Evolutionary conservation across 1,139 yeast genomes (phyloP).

Genomic region (Yamadazyma siamensis): DNA sequence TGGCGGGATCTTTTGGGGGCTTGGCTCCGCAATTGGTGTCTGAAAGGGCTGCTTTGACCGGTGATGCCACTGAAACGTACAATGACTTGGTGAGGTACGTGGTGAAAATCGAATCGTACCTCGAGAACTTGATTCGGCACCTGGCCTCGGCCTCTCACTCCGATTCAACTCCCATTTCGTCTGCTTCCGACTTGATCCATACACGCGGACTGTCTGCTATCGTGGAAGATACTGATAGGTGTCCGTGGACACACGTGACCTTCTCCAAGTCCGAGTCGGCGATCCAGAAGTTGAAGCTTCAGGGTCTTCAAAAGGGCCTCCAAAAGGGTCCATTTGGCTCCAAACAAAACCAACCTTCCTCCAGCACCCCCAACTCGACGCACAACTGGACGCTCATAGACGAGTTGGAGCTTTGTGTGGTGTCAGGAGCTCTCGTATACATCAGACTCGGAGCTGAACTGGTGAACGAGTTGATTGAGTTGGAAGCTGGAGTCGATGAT

Average conservation of each 20-base stretch:
- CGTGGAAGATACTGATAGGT: no score
- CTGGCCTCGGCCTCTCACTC: background rate
- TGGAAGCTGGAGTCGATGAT: conserved; percentile 16
- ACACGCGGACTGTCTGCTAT: no score
- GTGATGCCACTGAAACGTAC: conserved; percentile 15
- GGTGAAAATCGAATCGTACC: conserved; percentile 30
- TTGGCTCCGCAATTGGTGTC: conserved; percentile 16
- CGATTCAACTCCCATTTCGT: background rate
- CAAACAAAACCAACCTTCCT: no score
- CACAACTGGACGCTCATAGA: conserved; percentile 27
- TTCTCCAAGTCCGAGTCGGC: background rate
- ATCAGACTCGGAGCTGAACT: conserved; percentile 35
- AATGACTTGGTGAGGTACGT: conserved; percentile 33
- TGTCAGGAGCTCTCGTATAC: conserved; percentile 28
- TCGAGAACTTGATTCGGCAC: conserved; percentile 22
- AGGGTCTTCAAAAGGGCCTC: no score
- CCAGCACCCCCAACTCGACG: background rate
- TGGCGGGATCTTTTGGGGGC: conserved; percentile 5
- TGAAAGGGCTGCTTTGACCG: conserved; percentile 17
- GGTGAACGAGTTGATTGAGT: conserved; percentile 30
- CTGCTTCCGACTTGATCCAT: background rate
- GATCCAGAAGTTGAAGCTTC: conserved; percentile 11
- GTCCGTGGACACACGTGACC: background rate
- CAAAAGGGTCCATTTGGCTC: no score
- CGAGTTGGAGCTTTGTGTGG: conserved; percentile 27